Percentiles rank a stretch among this genome's conserved stretches.
Conservation (phyloP, 495 filamentous ascomycete genomes). For the Penicillium lagena region DNA sequence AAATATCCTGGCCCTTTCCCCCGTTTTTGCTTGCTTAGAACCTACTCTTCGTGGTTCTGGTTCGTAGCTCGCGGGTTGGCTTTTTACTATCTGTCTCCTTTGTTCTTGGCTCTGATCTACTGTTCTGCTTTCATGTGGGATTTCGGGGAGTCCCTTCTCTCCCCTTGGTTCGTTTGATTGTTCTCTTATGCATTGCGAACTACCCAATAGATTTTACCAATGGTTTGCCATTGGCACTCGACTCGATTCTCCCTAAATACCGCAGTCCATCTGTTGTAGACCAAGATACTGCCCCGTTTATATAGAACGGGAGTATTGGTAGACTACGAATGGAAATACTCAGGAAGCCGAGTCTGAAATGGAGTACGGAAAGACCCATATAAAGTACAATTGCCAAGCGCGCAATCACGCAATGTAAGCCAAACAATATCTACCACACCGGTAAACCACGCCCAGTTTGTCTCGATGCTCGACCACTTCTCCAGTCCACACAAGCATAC, state of each 20-base stretch:
- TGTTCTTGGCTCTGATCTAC: neutral
- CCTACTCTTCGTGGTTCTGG: neutral
- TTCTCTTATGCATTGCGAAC: constrained; percentile 9
- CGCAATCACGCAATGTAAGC: constrained; percentile 25
- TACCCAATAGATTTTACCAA: constrained; percentile 11
- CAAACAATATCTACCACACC: constrained; percentile 24
- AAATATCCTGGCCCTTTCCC: constrained; percentile 5
- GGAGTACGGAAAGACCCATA: constrained; percentile 6
- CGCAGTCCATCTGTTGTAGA: no score
- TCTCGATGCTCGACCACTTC: constrained; percentile 1
- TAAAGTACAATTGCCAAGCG: constrained; percentile 28
- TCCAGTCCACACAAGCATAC: constrained; percentile 5
- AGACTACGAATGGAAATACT: neutral
- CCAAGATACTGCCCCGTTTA: no score
- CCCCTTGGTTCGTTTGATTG: no score
- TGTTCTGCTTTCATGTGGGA: constrained; percentile 6
- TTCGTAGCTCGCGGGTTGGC: neutral
- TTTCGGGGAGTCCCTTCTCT: neutral
- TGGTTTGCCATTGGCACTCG: no score
- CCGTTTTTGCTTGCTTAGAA: neutral
- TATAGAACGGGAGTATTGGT: no score
- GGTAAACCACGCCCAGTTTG: constrained; percentile 10
- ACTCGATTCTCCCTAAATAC: no score
- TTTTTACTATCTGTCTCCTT: neutral
- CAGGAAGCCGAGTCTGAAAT: neutral